Evolutionary conservation across 345 rosid genomes (phyloP).

Genomic region (Lepidium aucheri): DNA sequence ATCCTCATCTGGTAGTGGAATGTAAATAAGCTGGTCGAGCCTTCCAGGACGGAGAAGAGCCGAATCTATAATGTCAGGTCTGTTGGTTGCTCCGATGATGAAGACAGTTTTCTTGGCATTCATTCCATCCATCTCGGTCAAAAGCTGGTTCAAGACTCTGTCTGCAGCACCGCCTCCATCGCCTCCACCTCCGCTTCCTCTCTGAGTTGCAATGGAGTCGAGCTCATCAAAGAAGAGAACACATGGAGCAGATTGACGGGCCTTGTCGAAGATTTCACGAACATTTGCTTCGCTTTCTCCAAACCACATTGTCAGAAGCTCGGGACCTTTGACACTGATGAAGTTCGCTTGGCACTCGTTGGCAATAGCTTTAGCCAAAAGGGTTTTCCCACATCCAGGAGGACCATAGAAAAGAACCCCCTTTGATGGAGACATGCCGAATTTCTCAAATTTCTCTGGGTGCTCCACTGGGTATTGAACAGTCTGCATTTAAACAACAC

Average conservation of each 20-base stretch:
- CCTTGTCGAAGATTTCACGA: conserved; percentile 94
- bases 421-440: conserved; percentile 98
- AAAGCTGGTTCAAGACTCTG: conserved; percentile 91
- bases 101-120: conserved; percentile 93
- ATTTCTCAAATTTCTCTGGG: conserved; percentile 95
- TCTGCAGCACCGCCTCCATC: conserved; percentile 99
- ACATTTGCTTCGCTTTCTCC: conserved; percentile 98
- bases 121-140: conserved; percentile 99
- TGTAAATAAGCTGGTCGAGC: conserved; percentile 93
- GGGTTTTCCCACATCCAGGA: conserved; percentile 98
- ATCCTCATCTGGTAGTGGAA: conserved; percentile 95
- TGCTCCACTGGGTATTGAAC: conserved; percentile 99
- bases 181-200: conserved; percentile 67
- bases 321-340: conserved; percentile 96
- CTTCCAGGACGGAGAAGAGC: conserved; percentile 97
- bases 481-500: conserved; percentile 45
- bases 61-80: conserved; percentile 94
- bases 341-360: conserved; percentile 97
- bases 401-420: conserved; percentile 98
- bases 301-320: conserved; percentile 98
- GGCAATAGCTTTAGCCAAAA: conserved; percentile 95
- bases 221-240: conserved; percentile 96
- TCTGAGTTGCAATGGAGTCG: conserved; percentile 98
- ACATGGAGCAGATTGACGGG: conserved; percentile 95
- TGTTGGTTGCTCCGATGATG: conserved; percentile 93